These are phyloP conservation scores for Rhodosporidiobolus odoratus DNA, from an alignment of 768 basidiomycete species.

Conservation along the genomic window DNA sequence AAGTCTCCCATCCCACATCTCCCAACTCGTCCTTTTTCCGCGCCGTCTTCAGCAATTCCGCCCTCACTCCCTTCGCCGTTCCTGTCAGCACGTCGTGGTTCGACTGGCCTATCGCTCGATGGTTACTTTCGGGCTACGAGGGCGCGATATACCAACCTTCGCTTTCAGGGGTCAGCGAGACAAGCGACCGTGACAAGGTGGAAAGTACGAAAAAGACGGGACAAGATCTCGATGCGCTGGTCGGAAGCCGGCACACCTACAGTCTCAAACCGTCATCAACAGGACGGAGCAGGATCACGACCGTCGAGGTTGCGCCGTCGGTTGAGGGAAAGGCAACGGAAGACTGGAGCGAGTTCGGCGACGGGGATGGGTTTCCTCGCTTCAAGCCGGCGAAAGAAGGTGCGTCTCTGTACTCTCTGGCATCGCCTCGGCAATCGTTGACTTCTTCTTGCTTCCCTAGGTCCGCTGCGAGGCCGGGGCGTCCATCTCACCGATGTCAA, in stretches of 20 bases:
- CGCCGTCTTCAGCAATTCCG: slow-evolving; percentile 15
- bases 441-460: neutral
- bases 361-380: slow-evolving; percentile 13
- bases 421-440: neutral
- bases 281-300: neutral
- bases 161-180: neutral
- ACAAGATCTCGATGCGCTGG: slow-evolving; percentile 1
- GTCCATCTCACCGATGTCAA: slow-evolving; percentile 3
- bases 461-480: slow-evolving; percentile 4
- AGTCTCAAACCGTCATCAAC: neutral
- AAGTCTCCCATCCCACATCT: slow-evolving; percentile 5
- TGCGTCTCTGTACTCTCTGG: neutral
- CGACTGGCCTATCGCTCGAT: neutral
- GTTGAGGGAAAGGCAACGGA: neutral
- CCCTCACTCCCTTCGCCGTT: slow-evolving; percentile 15
- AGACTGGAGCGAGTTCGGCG: slow-evolving; percentile 15
- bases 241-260: slow-evolving; percentile 1
- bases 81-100: slow-evolving; percentile 23
- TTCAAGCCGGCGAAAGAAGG: slow-evolving; percentile 10
- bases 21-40: slow-evolving; percentile 24
- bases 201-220: neutral
- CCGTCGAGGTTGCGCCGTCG: slow-evolving; percentile 10
- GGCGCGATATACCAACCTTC: slow-evolving; percentile 17
- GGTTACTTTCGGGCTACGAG: slow-evolving; percentile 3
- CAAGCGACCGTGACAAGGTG: neutral